phyloP scores from a whole-genome alignment of 306 rosid species.

The Fragaria vesca region DNA sequence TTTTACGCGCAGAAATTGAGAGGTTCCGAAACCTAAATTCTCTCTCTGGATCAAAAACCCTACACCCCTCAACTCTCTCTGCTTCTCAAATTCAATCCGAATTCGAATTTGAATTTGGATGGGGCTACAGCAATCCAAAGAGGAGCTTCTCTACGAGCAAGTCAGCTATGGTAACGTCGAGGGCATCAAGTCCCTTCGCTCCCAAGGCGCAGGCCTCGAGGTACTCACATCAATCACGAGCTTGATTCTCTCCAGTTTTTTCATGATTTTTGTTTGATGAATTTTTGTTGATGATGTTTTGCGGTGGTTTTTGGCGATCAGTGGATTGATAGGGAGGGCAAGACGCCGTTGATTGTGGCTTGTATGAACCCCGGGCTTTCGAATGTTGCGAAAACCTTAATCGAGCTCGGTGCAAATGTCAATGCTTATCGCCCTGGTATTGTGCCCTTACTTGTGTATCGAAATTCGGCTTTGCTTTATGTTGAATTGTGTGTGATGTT shows the following conservation, averaged over 20 bases:
- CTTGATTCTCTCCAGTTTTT: background rate
- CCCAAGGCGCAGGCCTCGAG: slow-evolving; percentile 92
- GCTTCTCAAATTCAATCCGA: background rate
- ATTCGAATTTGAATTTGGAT: slow-evolving; percentile 28
- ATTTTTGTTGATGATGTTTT: slow-evolving; percentile 9
- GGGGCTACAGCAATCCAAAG: slow-evolving; percentile 91
- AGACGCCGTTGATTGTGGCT: slow-evolving; percentile 86
- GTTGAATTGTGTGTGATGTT: background rate
- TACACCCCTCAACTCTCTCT: background rate
- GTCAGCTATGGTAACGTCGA: slow-evolving; percentile 71
- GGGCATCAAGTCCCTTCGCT: slow-evolving; percentile 69
- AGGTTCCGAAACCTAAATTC: background rate
- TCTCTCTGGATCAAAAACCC: background rate
- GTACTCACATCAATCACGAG: slow-evolving; percentile 27
- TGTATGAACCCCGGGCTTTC: slow-evolving; percentile 70
- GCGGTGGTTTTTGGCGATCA: slow-evolving; percentile 30
- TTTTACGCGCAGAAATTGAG: background rate
- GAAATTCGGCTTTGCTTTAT: background rate
- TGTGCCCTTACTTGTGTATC: background rate
- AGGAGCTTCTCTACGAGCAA: slow-evolving; percentile 75
- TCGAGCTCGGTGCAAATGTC: slow-evolving; percentile 91
- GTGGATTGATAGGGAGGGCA: slow-evolving; percentile 78
- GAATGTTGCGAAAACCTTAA: slow-evolving; percentile 66
- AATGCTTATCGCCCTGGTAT: slow-evolving; percentile 90
- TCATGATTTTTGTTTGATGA: slow-evolving; percentile 6